Evolutionary conservation across 208 protist genomes (phyloP).

Genomic region (Blastocrithidia nonstop): DNA sequence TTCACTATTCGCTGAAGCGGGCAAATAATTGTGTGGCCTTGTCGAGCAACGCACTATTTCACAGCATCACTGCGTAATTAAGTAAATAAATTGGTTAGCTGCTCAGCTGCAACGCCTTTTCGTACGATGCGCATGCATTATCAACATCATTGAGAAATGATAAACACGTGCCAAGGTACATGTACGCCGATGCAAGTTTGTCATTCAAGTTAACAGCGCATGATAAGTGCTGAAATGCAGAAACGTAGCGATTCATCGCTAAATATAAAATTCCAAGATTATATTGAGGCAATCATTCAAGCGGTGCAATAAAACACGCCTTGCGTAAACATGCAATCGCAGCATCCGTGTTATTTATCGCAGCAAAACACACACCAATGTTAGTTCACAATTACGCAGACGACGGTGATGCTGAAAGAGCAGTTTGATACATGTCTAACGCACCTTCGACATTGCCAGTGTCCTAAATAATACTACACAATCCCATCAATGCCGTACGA

Average conservation of each 20-base stretch:
- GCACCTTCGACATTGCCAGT: conserved; percentile 91
- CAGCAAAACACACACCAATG: conserved; percentile 95
- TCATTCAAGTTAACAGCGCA: conserved; percentile 82
- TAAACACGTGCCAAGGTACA: conserved; percentile 90
- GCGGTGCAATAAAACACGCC: conserved; percentile 84
- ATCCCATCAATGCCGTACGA: conserved; percentile 82
- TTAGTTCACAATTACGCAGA: conserved; percentile 96
- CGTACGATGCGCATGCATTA: conserved; percentile 88
- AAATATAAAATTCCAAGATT: conserved; percentile 91
- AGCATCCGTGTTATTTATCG: conserved; percentile 85
- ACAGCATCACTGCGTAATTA: conserved; percentile 87
- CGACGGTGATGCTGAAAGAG: conserved; percentile 67
- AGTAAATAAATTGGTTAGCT: conserved; percentile 64
- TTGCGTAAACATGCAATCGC: conserved; percentile 91
- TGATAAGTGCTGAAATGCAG: conserved; percentile 91
- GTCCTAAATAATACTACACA: conserved; percentile 91
- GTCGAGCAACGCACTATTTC: conserved; percentile 25
- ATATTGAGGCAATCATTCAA: conserved; percentile 94
- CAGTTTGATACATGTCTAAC: conserved; percentile 91
- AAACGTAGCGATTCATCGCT: conserved; percentile 81
- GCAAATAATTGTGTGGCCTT: conserved; percentile 32
- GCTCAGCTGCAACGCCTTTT: no score
- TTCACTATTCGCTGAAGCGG: conserved; percentile 16
- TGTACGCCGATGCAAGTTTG: conserved; percentile 66
- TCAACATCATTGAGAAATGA: conserved; percentile 88